Conservation (phyloP, 1,284 basidiomycete species). For the Cryptococcus maquisensis region DNA sequence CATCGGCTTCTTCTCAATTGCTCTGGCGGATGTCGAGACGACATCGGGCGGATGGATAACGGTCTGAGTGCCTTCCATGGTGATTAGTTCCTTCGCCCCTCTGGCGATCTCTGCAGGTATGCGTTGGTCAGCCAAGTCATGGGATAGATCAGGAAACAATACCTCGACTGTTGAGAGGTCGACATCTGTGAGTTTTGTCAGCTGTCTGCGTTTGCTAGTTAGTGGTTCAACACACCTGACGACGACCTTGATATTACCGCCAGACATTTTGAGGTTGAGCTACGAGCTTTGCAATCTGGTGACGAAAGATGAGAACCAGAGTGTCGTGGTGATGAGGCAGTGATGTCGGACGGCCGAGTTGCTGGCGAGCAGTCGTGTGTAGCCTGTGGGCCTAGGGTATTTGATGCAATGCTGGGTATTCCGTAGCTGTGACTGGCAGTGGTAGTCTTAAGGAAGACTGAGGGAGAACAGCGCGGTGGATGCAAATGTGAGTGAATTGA, state of each 20-base stretch:
- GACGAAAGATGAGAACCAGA: background rate
- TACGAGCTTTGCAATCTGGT: background rate
- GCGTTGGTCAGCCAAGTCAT: background rate
- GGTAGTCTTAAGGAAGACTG: background rate
- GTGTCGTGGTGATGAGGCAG: background rate
- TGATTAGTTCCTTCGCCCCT: conserved; percentile 84
- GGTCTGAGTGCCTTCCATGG: conserved; percentile 88
- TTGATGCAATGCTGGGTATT: background rate
- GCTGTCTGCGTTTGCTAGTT: background rate
- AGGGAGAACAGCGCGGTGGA: background rate
- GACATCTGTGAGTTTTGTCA: conserved; percentile 58
- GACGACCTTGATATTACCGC: conserved; percentile 88
- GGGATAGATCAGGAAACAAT: conserved; percentile 31
- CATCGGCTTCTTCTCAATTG: conserved; percentile 82
- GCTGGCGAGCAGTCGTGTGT: background rate
- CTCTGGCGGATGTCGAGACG: conserved; percentile 50
- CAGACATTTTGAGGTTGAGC: conserved; percentile 8
- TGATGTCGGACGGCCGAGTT: background rate
- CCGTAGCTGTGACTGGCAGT: background rate
- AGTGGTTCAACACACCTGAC: conserved; percentile 53
- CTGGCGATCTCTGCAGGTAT: conserved; percentile 68
- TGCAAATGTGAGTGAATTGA: background rate
- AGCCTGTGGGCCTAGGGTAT: background rate
- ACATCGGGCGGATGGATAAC: conserved; percentile 79
- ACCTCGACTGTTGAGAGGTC: conserved; percentile 90